These are phyloP conservation scores for Phytophthora sojae DNA, from an alignment of 352 stramenopile species.

Conservation along the genomic window DNA sequence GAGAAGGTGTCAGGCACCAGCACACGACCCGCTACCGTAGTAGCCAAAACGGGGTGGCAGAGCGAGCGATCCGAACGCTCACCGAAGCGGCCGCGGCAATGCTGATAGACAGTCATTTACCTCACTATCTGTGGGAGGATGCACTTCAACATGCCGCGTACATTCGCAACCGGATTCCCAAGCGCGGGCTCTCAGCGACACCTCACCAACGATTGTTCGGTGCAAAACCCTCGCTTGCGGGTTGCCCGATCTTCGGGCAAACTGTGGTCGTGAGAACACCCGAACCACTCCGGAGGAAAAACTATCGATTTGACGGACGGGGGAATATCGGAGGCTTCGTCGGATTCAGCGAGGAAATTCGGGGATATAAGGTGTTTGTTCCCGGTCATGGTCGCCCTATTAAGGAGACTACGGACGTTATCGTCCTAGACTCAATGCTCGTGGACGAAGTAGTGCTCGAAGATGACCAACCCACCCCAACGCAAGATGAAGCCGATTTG, in stretches of 20 bases:
- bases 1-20: not conserved
- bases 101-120: not conserved
- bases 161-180: slow-evolving; percentile 2
- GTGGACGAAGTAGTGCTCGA: no score
- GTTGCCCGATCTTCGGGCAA: slow-evolving; percentile 2
- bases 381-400: not conserved
- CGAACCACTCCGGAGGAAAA: slow-evolving; percentile 2
- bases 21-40: not conserved
- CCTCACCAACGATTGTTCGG: slow-evolving; percentile 5
- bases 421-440: not conserved
- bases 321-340: not conserved
- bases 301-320: not conserved
- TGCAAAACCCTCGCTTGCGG: not conserved
- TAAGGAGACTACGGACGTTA: not conserved
- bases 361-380: not conserved
- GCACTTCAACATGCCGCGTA: slow-evolving; percentile 5
- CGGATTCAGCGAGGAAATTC: not conserved
- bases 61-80: not conserved
- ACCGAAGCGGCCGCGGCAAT: not conserved
- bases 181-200: not conserved
- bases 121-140: slow-evolving; percentile 4
- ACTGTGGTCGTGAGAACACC: not conserved
- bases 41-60: not conserved
- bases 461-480: no score
- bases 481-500: no score